These are phyloP conservation scores for Hydnomerulius pinastri DNA, from an alignment of 768 basidiomycete genomes.

Conservation along the genomic window DNA sequence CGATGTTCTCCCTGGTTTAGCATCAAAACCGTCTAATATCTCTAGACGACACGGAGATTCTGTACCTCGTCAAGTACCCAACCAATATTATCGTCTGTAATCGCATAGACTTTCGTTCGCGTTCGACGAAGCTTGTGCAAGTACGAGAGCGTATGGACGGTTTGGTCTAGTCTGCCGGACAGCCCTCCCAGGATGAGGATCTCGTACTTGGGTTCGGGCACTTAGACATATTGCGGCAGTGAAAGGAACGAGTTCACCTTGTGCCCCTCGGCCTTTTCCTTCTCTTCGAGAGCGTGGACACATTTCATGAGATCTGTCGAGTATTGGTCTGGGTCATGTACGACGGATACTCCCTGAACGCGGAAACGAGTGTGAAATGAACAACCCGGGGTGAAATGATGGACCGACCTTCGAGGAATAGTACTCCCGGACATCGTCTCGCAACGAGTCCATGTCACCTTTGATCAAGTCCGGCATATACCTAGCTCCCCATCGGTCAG, in stretches of 20 bases:
- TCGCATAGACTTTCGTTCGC: slow-evolving; percentile 62
- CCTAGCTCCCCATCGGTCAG: slow-evolving; percentile 35
- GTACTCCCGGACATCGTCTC: slow-evolving; percentile 68
- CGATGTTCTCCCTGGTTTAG: slow-evolving; percentile 73
- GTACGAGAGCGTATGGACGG: slow-evolving; percentile 83
- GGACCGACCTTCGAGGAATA: slow-evolving; percentile 60
- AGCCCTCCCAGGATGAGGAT: slow-evolving; percentile 86
- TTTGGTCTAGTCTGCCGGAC: slow-evolving; percentile 91
- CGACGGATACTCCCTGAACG: slow-evolving; percentile 63
- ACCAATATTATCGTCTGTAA: slow-evolving; percentile 89
- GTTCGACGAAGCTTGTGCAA: slow-evolving; percentile 75
- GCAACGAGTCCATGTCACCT: slow-evolving; percentile 91
- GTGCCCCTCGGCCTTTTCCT: slow-evolving; percentile 46
- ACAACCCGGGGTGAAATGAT: neutral
- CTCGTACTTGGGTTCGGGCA: slow-evolving; percentile 48
- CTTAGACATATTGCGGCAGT: neutral
- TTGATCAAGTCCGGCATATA: slow-evolving; percentile 86
- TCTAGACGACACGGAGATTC: neutral
- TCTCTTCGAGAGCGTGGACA: slow-evolving; percentile 57
- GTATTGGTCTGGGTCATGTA: slow-evolving; percentile 71
- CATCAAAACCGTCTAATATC: neutral
- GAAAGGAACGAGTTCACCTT: slow-evolving; percentile 30
- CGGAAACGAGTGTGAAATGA: neutral
- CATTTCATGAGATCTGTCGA: slow-evolving; percentile 99
- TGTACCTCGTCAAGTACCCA: slow-evolving; percentile 84